A percentile compares a stretch with the other conserved stretches of the same genome.
Conservation (phyloP, 2,329 filamentous ascomycete genomes). For the Didymella pinodella region DNA sequence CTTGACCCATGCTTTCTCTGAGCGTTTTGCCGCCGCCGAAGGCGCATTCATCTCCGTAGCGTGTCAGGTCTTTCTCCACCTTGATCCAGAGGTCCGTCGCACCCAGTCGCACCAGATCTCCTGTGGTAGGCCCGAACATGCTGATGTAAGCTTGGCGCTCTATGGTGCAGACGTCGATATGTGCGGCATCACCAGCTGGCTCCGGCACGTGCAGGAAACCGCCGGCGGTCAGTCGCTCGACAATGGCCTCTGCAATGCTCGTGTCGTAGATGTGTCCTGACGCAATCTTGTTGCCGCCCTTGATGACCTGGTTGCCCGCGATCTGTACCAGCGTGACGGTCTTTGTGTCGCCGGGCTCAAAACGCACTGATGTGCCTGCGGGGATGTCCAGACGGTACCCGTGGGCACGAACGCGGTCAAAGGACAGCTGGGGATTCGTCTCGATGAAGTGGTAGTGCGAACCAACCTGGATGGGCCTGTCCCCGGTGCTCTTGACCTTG, state of each 20-base stretch:
- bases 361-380: slow-evolving; percentile 89
- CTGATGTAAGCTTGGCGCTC: slow-evolving; percentile 78
- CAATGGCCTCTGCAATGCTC: slow-evolving; percentile 69
- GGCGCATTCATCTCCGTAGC: slow-evolving; percentile 91
- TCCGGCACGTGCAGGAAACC: slow-evolving; percentile 82
- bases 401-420: slow-evolving; percentile 83
- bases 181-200: slow-evolving; percentile 63
- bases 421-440: slow-evolving; percentile 87
- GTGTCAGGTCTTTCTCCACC: slow-evolving; percentile 84
- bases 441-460: slow-evolving; percentile 98
- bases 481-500: slow-evolving; percentile 83
- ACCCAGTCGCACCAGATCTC: slow-evolving; percentile 82
- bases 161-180: slow-evolving; percentile 72
- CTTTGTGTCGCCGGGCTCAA: slow-evolving; percentile 92
- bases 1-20: slow-evolving; percentile 95
- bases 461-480: slow-evolving; percentile 88
- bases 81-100: slow-evolving; percentile 88
- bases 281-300: slow-evolving; percentile 83
- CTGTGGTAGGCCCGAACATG: slow-evolving; percentile 94
- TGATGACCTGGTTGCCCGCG: slow-evolving; percentile 78
- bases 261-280: slow-evolving; percentile 72
- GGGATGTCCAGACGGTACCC: slow-evolving; percentile 89
- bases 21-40: slow-evolving; percentile 96
- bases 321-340: slow-evolving; percentile 92
- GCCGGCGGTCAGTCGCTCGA: slow-evolving; percentile 70